Evolutionary conservation across 1,284 basidiomycete species (phyloP).

Genomic region (Entoloma clypeatum): DNA sequence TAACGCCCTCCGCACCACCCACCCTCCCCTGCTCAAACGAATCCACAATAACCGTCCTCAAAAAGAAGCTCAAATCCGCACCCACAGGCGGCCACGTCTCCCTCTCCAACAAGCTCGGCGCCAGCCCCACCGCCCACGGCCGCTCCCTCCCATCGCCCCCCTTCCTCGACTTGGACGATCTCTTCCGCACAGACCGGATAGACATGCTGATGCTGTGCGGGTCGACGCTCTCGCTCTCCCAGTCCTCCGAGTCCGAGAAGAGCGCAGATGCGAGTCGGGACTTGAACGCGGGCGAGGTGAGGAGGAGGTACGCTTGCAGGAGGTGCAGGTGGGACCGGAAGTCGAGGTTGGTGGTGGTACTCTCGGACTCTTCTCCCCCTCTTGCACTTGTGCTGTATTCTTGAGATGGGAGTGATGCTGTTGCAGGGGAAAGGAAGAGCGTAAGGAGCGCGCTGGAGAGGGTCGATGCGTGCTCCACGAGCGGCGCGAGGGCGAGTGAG

Average conservation of each 20-base stretch:
- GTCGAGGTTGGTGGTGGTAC: constrained; percentile 42
- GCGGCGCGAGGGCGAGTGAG: constrained; percentile 52
- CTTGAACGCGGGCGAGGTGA: constrained; percentile 65
- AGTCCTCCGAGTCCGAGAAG: constrained; percentile 62
- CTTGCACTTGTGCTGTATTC: too few species aligned
- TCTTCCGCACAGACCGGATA: constrained; percentile 32
- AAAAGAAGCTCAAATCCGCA: constrained; percentile 74
- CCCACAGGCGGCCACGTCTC: constrained; percentile 83
- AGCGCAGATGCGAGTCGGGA: constrained; percentile 58
- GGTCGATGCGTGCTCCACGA: constrained; percentile 50
- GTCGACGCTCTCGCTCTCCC: constrained; percentile 38
- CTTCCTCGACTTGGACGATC: constrained; percentile 14
- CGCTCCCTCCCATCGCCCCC: constrained; percentile 20
- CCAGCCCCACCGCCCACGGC: constrained; percentile 71
- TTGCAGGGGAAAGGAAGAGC: constrained; percentile 50
- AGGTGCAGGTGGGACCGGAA: constrained; percentile 61
- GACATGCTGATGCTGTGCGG: constrained; percentile 32
- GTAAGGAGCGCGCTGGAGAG: constrained; percentile 60
- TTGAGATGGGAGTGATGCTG: too few species aligned
- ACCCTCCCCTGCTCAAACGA: constrained; percentile 46
- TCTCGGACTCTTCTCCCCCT: too few species aligned
- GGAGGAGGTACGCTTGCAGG: constrained; percentile 65
- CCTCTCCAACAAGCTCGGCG: constrained; percentile 63
- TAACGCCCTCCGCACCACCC: constrained; percentile 19
- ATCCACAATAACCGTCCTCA: constrained; percentile 78